phyloP scores from a whole-genome alignment of 345 rosid species.

The Isatis tinctoria region DNA sequence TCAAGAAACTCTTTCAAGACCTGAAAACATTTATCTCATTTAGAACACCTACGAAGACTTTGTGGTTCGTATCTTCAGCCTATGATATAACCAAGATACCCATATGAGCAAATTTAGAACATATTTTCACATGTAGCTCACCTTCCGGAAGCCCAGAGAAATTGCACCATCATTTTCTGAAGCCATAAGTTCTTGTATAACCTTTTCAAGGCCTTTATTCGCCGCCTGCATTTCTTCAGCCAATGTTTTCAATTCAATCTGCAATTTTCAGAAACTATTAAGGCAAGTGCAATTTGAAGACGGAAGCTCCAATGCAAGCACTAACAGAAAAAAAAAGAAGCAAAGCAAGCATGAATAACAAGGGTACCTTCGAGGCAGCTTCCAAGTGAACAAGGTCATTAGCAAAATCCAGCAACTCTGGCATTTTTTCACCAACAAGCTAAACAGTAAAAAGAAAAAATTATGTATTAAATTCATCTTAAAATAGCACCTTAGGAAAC shows the following conservation, averaged over 20 bases:
- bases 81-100: not conserved
- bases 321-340: not conserved
- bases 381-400: slow-evolving; percentile 87
- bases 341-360: slow-evolving; percentile 15
- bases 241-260: slow-evolving; percentile 92
- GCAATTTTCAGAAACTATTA: slow-evolving; percentile 12
- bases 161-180: slow-evolving; percentile 84
- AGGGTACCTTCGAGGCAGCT: slow-evolving; percentile 90
- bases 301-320: not conserved
- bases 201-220: slow-evolving; percentile 92
- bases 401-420: slow-evolving; percentile 82
- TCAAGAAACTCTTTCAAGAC: slow-evolving; percentile 75
- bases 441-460: slow-evolving; percentile 26
- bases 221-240: slow-evolving; percentile 99
- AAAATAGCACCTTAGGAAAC: not conserved
- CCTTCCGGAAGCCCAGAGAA: slow-evolving; percentile 84
- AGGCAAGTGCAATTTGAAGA: not conserved
- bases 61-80: not conserved
- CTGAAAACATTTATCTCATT: slow-evolving; percentile 35
- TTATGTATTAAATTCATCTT: not conserved
- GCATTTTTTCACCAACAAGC: slow-evolving; percentile 95
- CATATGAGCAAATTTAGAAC: slow-evolving; percentile 6
- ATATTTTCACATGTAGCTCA: slow-evolving; percentile 34
- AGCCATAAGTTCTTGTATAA: slow-evolving; percentile 78
- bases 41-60: not conserved